Base-by-base conservation (phyloP, 108 stramenopile species). In the Skeletonema menzelii region DNA sequence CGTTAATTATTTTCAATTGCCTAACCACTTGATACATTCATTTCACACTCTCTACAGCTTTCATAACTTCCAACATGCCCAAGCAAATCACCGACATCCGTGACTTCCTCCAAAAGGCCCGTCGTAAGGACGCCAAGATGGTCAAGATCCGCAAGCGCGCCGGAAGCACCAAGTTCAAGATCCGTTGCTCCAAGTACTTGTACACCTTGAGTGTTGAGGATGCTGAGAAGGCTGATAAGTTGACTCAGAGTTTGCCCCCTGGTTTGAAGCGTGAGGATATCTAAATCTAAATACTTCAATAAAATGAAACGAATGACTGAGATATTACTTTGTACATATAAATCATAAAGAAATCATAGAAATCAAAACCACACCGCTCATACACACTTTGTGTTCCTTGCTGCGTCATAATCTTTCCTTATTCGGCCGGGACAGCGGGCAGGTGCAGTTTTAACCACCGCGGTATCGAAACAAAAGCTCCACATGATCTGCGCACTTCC, bases 181-280 rank as follows among this genome's bases (percentile, higher is more conserved):
- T 99, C 80, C 92, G 98, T 75, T 97, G 98, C 94, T 92, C 91
- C 70, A 86, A 94, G 69, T 92, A 91, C 68, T 84, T 99, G 69
- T 99, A 99, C 82, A 99, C 98, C 30, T 84, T 99, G 44, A 88
- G 91, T 30, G 97, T 99, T 22, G 85, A 87, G 1, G 97, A 99
- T 83, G 72, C 85, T 38, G 98, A 97, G 84, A 97, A 99, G 94
- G 98, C 98, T 8, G 97, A 98, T 56, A 99, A 99, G 87, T 90
- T 99, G 82, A 95, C 95, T 22, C 96, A 98, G 86, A 93, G 94
- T 75, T 86, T 99, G 72, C 98, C 98, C 38, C 97, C 97, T 19
- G 97, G 97, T 53, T 81, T 99, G 59, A 62, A 88, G 71, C 85
- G 94, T 67, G 93, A 95, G 80, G 93, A 88, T 70, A 93, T 98